These are phyloP conservation scores for Backusella morwellensis DNA, from an alignment of 192 early-diverging fungal species.

Conservation along the genomic window DNA sequence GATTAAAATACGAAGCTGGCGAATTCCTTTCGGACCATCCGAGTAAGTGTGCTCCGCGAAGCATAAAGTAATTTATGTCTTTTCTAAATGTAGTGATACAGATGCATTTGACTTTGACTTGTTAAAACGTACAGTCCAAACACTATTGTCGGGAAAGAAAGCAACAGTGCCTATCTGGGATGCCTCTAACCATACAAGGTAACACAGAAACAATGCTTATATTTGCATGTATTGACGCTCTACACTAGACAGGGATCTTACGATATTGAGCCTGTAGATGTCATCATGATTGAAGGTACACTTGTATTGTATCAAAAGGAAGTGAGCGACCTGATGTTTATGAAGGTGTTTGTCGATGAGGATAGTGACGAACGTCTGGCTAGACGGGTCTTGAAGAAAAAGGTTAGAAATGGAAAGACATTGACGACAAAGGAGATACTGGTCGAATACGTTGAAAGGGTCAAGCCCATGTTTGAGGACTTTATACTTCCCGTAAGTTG, in stretches of 20 bases:
- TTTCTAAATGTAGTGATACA: slow-evolving; percentile 22
- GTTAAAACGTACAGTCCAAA: slow-evolving; percentile 52
- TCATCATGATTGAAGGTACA: slow-evolving; percentile 79
- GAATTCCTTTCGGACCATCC: slow-evolving; percentile 72
- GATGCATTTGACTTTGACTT: slow-evolving; percentile 78
- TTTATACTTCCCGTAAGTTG: slow-evolving; percentile 71
- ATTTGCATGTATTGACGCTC: background rate
- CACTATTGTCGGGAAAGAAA: slow-evolving; percentile 45
- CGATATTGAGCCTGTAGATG: slow-evolving; percentile 49
- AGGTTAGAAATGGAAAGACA: slow-evolving; percentile 25
- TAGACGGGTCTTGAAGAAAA: slow-evolving; percentile 37
- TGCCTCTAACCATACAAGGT: slow-evolving; percentile 44
- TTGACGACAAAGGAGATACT: slow-evolving; percentile 56
- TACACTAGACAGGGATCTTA: slow-evolving; percentile 18
- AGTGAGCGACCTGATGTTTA: slow-evolving; percentile 66
- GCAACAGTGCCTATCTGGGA: slow-evolving; percentile 68
- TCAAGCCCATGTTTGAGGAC: slow-evolving; percentile 88
- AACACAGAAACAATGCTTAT: slow-evolving; percentile 11
- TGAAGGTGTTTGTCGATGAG: slow-evolving; percentile 85
- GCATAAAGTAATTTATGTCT: background rate
- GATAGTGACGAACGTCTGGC: slow-evolving; percentile 78
- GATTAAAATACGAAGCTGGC: slow-evolving; percentile 42
- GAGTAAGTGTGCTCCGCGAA: slow-evolving; percentile 16
- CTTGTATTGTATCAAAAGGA: slow-evolving; percentile 69
- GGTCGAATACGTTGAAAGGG: slow-evolving; percentile 67